Evolutionary conservation across 148 eudicot species (phyloP), one percentile per base, ranked within the genome.

Genomic region (Silene uniflora): DNA sequence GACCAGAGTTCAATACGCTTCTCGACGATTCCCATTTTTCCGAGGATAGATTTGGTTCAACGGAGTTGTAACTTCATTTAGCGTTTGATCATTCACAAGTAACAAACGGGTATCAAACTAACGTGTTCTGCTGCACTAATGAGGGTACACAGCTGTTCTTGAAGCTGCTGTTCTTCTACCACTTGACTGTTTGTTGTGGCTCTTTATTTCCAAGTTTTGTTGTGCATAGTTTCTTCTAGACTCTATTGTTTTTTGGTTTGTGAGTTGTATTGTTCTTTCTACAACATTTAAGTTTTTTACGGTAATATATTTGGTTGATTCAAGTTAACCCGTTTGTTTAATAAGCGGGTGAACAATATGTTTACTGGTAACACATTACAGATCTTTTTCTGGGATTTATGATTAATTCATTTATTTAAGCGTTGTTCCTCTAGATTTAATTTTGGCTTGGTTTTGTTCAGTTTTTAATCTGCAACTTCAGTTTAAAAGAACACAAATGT

Each of bases 21-120:
- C 6, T 82, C 4, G 85, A 82, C 29, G 90, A 88, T 73, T 67
- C 88, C 23, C 84, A 84, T 24, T 80, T 88, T 5, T 84, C 84
- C 32, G 91, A 81, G 69, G 84, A 81, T 62, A 55, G 74, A 22
- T 84, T 84, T 73, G 89, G 92, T 39, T 81, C 87, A 27, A 65
- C 86, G 35, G 89, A 81, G 67, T 60, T 87, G 81, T 88, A 63
- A 72, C 21, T 13, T 19, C 75, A 46, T 46, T 9, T 24, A 29
- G n/a, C 32, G 19, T 75, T 32, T 16, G 5, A 42, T 52, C 71
- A 14, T 54, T 44, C 67, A 18, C 19, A 46, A 7, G 39, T 19
- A 60, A 52, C 56, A 52, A 13, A 14, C 17, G 56, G 56, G 56
- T 52, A 52, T 52, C 56, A 18, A 13, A 52, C 56, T 13, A 52